Conservation (phyloP, 805 yeast species). For the Lipomyces sp. region DNA sequence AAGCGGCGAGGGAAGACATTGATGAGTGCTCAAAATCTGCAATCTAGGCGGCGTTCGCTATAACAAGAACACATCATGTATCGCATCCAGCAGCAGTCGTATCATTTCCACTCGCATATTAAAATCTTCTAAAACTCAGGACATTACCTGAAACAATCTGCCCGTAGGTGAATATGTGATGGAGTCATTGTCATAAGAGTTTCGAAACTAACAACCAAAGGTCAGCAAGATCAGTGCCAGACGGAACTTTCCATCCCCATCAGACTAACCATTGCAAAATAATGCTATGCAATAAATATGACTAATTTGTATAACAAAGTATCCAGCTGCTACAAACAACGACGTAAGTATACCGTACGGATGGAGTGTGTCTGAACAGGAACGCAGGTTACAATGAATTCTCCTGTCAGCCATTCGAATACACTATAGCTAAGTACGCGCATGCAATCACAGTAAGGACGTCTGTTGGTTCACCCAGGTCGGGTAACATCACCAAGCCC, state of each 20-base stretch:
- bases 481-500: background rate
- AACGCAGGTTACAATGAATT: background rate
- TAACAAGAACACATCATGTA: background rate
- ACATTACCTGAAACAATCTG: constrained; percentile 72
- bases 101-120: background rate
- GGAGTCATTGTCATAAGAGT: constrained; percentile 97
- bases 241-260: background rate
- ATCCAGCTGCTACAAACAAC: background rate
- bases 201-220: constrained; percentile 69
- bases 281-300: background rate
- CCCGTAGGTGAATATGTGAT: constrained; percentile 98
- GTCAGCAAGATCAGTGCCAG: background rate
- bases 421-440: background rate
- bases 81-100: constrained; percentile 3
- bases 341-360: background rate
- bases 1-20: background rate
- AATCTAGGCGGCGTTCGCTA: background rate
- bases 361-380: background rate
- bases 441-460: background rate
- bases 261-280: background rate
- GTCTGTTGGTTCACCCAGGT: background rate
- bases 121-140: background rate
- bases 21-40: background rate
- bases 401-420: background rate
- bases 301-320: background rate